A percentile compares a stretch with the other conserved stretches of the same genome.
Evolutionary conservation across 2,329 filamentous ascomycete species (phyloP).

Genomic region (Nigrospora sphaerica): DNA sequence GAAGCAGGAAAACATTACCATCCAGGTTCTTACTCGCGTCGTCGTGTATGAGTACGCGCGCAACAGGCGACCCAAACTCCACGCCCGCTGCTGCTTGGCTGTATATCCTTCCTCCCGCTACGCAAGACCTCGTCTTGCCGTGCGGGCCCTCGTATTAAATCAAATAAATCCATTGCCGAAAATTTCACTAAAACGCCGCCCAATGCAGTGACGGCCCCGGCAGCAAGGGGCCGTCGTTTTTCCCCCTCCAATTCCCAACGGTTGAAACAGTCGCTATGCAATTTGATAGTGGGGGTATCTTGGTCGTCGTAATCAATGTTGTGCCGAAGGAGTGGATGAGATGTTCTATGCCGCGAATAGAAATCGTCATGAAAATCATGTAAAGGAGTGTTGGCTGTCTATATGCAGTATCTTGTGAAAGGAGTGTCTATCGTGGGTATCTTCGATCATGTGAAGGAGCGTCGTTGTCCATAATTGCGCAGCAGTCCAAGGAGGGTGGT

Average conservation of each 20-base stretch:
- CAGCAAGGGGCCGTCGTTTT: constrained; percentile 16
- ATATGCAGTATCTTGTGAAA: constrained; percentile 25
- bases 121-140: background rate
- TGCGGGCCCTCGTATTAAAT: background rate
- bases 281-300: constrained; percentile 33
- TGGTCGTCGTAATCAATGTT: constrained; percentile 23
- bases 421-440: constrained; percentile 40
- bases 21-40: background rate
- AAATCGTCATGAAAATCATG: constrained; percentile 25
- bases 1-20: background rate
- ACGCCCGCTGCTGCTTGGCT: background rate
- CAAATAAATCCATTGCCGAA: constrained; percentile 6
- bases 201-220: constrained; percentile 24
- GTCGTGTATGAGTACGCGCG: background rate
- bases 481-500: constrained; percentile 24
- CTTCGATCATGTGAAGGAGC: constrained; percentile 23
- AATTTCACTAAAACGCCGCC: constrained; percentile 21
- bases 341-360: constrained; percentile 24
- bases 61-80: background rate
- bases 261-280: constrained; percentile 49
- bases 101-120: background rate
- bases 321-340: constrained; percentile 26
- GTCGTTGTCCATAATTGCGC: constrained; percentile 18
- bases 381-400: constrained; percentile 23
- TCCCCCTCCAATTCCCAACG: constrained; percentile 16